Evolutionary conservation across 2,329 filamentous ascomycete genomes (phyloP).

Genomic region (Trichoderma sp.): DNA sequence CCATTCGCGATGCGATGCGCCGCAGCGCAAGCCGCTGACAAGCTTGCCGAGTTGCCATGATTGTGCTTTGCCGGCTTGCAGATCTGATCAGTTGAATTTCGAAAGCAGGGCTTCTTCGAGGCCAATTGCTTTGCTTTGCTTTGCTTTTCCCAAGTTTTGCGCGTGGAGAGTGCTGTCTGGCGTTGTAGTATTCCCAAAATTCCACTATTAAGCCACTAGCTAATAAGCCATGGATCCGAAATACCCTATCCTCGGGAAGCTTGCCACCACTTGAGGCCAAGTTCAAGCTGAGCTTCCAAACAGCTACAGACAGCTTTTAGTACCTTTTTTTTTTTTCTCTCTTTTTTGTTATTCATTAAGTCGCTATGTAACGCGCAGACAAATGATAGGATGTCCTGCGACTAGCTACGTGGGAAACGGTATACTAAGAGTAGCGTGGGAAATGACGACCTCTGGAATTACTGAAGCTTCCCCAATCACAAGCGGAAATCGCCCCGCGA

Average conservation of each 20-base stretch:
- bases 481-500: slow-evolving; percentile 8
- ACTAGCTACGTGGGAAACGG: neutral
- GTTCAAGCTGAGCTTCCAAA: neutral
- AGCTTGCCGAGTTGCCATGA: slow-evolving; percentile 11
- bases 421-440: neutral
- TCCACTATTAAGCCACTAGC: neutral
- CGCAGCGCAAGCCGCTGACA: slow-evolving; percentile 22
- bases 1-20: neutral
- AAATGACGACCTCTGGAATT: neutral
- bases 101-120: neutral
- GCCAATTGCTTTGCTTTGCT: neutral
- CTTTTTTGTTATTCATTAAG: no score
- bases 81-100: neutral
- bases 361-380: neutral
- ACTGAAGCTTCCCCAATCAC: neutral
- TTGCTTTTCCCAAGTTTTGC: neutral
- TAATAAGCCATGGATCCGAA: neutral
- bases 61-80: neutral
- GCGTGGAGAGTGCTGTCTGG: neutral
- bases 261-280: neutral
- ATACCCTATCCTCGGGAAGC: neutral
- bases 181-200: neutral
- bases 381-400: neutral
- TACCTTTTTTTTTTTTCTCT: neutral
- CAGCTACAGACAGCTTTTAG: neutral